These are phyloP conservation scores for peach (Prunus persica) DNA, from an alignment of 306 rosid genomes.

Conservation along the genomic window DNA sequence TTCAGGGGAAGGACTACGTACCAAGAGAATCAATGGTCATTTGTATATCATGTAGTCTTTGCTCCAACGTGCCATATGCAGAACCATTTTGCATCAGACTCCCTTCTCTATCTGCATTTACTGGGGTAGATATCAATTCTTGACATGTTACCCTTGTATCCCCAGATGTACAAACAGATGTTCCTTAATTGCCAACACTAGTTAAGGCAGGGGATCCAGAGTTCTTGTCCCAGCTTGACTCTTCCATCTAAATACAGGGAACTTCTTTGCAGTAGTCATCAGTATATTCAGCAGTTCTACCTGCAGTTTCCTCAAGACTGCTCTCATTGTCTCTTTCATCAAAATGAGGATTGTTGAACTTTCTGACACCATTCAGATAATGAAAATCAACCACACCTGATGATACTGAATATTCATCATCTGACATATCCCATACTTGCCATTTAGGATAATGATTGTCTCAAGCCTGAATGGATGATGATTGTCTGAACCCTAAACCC, in stretches of 20 bases:
- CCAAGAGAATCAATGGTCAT: constrained; percentile 31
- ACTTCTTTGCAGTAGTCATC: constrained; percentile 90
- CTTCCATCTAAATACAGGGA: constrained; percentile 69
- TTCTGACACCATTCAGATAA: constrained; percentile 35
- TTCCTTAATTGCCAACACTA: constrained; percentile 34
- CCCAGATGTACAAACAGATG: constrained; percentile 24
- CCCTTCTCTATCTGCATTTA: constrained; percentile 45
- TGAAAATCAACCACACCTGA: constrained; percentile 52
- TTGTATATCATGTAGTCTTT: constrained; percentile 35
- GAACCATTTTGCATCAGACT: constrained; percentile 40
- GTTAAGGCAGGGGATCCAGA: constrained; percentile 33
- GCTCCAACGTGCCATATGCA: constrained; percentile 34
- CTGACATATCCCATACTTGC: constrained; percentile 52
- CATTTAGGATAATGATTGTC: constrained; percentile 34
- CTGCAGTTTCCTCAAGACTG: constrained; percentile 25
- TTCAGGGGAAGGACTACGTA: constrained; percentile 34
- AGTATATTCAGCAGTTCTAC: constrained; percentile 36
- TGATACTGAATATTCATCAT: constrained; percentile 73
- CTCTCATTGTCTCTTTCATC: constrained; percentile 42
- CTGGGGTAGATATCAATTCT: constrained; percentile 40
- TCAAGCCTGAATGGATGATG: constrained; percentile 24
- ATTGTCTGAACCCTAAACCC: no score
- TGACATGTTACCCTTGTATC: constrained; percentile 38
- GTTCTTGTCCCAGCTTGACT: constrained; percentile 43
- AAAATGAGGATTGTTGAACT: constrained; percentile 63